Evolutionary conservation across 495 filamentous ascomycete genomes (phyloP), one percentile per base, ranked within the genome.

Genomic region (Cairneyella variabilis): DNA sequence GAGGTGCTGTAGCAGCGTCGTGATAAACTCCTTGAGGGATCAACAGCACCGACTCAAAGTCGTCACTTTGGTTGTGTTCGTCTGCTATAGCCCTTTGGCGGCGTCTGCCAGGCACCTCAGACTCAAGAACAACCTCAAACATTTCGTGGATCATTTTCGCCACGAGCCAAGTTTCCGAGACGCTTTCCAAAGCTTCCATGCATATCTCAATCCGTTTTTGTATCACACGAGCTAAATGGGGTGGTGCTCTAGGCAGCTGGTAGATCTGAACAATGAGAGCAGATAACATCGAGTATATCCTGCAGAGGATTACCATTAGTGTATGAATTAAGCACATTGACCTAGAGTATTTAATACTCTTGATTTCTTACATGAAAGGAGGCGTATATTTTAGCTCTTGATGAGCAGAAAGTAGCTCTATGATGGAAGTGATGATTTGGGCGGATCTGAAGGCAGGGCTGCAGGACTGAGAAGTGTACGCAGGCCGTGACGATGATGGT

Each of bases 341-440:
- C n/a, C n/a, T n/a, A n/a, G n/a, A n/a, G n/a, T n/a, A n/a, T n/a
- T n/a, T n/a, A n/a, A n/a, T n/a, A n/a, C n/a, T n/a, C n/a, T n/a
- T n/a, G n/a, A n/a, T n/a, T n/a, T n/a, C 49, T 10, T 43, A 54
- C 51, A 54, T 39, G 11, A 47, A 54, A 20, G 51, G 51, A 16
- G 41, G 51, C 8, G 42, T 22, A 32, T 26, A 42, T 26, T 36
- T 32, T 6, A 54, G 51, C 10, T 54, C 51, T 9, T 47, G 25
- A 41, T 54, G 42, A 26, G 26, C 41, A 28, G 48, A 32, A 11
- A 54, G 17, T 6, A n/a, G 20, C 22, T 54, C 22, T 1, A 40
- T 28, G 14, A 54, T 32, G 16, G 23, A 38, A 47, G 42, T 27
- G 22, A 48, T 48, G 5, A 38, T 26, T 2, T 46, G 26, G 14